Base-by-base conservation (phyloP, 768 basidiomycete species). In the Boletus pseudo-olivaceus region DNA sequence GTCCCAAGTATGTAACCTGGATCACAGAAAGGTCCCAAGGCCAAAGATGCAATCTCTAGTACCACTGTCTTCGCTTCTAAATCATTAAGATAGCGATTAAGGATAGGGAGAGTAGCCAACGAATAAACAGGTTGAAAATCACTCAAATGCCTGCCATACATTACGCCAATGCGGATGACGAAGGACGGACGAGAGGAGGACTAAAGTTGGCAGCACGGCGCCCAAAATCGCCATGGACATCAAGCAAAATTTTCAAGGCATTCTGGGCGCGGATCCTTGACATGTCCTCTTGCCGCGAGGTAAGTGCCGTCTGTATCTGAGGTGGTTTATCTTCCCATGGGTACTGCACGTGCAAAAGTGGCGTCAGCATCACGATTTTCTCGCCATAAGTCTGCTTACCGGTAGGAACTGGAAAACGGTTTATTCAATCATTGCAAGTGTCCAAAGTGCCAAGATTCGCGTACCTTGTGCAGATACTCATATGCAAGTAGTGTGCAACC, bases 221-320 rank as follows among this genome's bases (percentile, higher is more conserved):
- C 26, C 87, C 87, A 74, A 93, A 89, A 68, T 93, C 90, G n/a
- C 90, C 89, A 71, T 92, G 90, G 37, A 91, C 88, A 63, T 93
- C 93, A 66, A 94, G 74, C 58, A 94, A 71, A 55, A 93, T 93
- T 72, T 94, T 93, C 64, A 99, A 81, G 14, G 94, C 96, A 76
- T 98, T 98, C 53, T 96, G 81, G 19, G 97, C 96, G 51, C 97
- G 82, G 40, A 96, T 82, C 67, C 87, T 84, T 30, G 93, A 83
- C 74, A 98, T 78, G 54, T 98, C 96, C 62, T 90, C 88, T 37
- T 82, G 81, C 51, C 82, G 81, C 53, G 82, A 79, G 7, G 82
- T 91, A 53, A 88, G 81, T 51, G 77, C 80, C 17, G 84, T 93
- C 70, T 86, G 82, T 56, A 87, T 79, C 65, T 82, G 82, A 49